Base-by-base conservation (phyloP, 352 stramenopile genomes). In the Phytopythium delawarense region DNA sequence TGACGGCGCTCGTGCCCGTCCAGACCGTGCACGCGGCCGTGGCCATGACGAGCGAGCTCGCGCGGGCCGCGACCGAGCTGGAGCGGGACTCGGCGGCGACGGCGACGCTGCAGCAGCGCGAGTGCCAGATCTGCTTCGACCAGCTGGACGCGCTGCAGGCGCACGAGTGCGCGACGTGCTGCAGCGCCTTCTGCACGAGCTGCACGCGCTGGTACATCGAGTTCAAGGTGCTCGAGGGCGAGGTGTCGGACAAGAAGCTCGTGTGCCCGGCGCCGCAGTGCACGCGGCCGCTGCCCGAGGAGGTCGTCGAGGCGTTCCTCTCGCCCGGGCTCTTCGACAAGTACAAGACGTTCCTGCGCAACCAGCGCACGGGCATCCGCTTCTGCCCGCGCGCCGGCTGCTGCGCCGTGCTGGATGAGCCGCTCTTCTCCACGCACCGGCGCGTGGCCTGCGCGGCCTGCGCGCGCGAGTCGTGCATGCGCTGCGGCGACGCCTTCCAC, bases 91-190 rank as follows among this genome's bases (percentile, higher is more conserved):
- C 28, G 28, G 28, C 28, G 28, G 23, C 21, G 46, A 25, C 16
- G 23, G 21, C 21, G 6, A 66, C 63, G 44, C 53, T 20, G 2
- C 61, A 57, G 44, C 64, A 54, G 32, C 71, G 64, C 44, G 78
- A 88, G 51, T 92, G 83, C 61, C 77, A 88, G 70, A 89, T 92
- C 63, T 92, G 83, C 71, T 92, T 87, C 44, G 80, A 92, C 52
- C 74, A 69, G 34, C 64, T 89, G 54, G 78, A 87, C 23, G 63
- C 67, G 7, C 39, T 75, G 16, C 70, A 84, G 35, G 55, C 66
- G 4, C 77, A 90, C 45, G 70, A 71, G 46, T 92, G 83, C 51
- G 23, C 63, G 12, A 58, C 62, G 20, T 92, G 83, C 63, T 57
- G 55, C 53, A 63, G 62, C 23, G 67, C 71, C 7, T 90, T 87